These are phyloP conservation scores for Neoboletus brunneissimus DNA, from an alignment of 768 basidiomycete species.

Conservation along the genomic window DNA sequence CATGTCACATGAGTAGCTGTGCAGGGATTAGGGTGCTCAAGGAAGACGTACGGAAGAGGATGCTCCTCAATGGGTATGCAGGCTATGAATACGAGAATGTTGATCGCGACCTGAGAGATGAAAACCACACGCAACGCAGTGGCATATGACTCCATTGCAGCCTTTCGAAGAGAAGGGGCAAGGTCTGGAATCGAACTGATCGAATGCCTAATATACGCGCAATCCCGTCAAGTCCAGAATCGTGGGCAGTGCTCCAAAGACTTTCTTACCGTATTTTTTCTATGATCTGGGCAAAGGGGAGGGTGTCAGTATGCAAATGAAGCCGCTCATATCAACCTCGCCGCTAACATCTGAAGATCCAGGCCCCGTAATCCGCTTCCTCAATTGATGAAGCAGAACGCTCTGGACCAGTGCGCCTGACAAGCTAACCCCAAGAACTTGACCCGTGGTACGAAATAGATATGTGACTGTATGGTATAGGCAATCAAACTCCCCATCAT, in stretches of 20 bases:
- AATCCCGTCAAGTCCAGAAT: conserved; percentile 14
- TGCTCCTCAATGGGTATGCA: conserved; percentile 78
- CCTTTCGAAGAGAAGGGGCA: conserved; percentile 48
- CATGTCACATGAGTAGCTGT: conserved; percentile 16
- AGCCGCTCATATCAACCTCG: conserved; percentile 25
- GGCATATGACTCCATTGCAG: conserved; percentile 75
- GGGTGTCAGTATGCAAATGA: conserved; percentile 17
- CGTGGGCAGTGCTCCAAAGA: conserved; percentile 13
- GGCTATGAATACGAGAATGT: conserved; percentile 62
- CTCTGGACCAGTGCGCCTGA: conserved; percentile 83
- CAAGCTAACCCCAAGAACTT: conserved; percentile 91
- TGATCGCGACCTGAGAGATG: conserved; percentile 70
- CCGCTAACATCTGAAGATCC: conserved; percentile 64
- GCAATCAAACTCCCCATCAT: conserved; percentile 7
- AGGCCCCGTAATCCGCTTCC: conserved; percentile 72
- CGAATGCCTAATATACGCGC: conserved; percentile 50
- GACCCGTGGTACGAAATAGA: conserved; percentile 89
- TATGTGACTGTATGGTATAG: conserved; percentile 68
- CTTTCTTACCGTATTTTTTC: conserved; percentile 57
- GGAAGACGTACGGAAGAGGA: conserved; percentile 43
- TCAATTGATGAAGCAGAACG: conserved; percentile 68
- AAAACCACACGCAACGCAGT: conserved; percentile 80
- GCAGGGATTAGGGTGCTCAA: conserved; percentile 7
- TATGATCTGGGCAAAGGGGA: conserved; percentile 54
- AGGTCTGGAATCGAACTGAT: conserved; percentile 69